Conservation (phyloP, 2,329 filamentous ascomycete species). For the Paecilomyces sp. region DNA sequence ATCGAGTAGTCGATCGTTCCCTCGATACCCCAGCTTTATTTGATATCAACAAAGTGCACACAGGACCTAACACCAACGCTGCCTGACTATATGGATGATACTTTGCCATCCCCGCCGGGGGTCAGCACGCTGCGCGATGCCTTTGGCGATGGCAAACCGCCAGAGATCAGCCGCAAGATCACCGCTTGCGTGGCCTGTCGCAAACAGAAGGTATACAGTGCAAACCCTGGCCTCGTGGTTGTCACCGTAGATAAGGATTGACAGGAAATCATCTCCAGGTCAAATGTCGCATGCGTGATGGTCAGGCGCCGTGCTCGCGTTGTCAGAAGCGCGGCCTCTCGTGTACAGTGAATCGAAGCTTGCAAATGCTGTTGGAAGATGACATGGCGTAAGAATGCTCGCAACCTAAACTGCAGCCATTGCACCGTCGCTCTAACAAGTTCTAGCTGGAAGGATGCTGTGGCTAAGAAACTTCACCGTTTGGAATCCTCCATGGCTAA, state of each 20-base stretch:
- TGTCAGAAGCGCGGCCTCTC: slow-evolving; percentile 34
- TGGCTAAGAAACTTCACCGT: slow-evolving; percentile 28
- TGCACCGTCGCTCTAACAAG: not conserved
- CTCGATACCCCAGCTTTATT: too few relatives aligned
- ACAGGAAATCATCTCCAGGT: slow-evolving; percentile 14
- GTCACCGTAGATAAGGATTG: not conserved
- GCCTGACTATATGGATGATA: slow-evolving; percentile 2
- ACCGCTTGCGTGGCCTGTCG: slow-evolving; percentile 20
- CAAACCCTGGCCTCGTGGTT: slow-evolving; percentile 6
- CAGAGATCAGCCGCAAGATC: slow-evolving; percentile 25
- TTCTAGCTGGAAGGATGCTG: slow-evolving; percentile 32
- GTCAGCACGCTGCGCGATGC: slow-evolving; percentile 22
- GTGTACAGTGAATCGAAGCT: slow-evolving; percentile 35
- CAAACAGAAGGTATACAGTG: slow-evolving; percentile 14
- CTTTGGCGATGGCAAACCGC: slow-evolving; percentile 27
- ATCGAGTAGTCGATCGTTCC: too few relatives aligned
- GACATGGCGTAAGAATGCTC: slow-evolving; percentile 22
- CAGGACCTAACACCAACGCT: too few relatives aligned
- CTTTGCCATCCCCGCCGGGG: slow-evolving; percentile 6
- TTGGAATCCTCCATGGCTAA: slow-evolving; percentile 29
- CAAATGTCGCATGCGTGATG: slow-evolving; percentile 36
- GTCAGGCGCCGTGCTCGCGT: slow-evolving; percentile 30
- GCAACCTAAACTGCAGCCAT: not conserved
- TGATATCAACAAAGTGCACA: too few relatives aligned
- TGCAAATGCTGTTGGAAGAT: slow-evolving; percentile 36